phyloP scores from a whole-genome alignment of 129 eudicot species.

The Centella asiatica region DNA sequence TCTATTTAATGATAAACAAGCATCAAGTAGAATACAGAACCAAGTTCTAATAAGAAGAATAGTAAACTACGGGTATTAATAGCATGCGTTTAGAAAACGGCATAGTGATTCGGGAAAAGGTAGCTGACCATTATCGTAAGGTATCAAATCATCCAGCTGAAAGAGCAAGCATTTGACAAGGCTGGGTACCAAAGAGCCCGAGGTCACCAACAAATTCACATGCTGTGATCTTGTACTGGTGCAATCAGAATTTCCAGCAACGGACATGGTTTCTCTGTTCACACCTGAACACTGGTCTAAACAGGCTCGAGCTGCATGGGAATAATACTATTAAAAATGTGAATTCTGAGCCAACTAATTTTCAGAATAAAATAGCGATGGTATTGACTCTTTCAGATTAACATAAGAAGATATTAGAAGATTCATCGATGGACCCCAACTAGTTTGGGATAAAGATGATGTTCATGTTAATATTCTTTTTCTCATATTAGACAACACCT shows the following conservation, averaged over 20 bases:
- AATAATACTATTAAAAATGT: slow-evolving; percentile 6
- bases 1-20: background rate
- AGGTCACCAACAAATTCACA: slow-evolving; percentile 74
- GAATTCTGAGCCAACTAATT: background rate
- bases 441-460: no score
- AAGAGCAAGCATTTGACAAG: slow-evolving; percentile 85
- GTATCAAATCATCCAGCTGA: slow-evolving; percentile 63
- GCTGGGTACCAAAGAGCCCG: slow-evolving; percentile 91
- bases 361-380: background rate
- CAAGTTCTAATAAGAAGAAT: background rate
- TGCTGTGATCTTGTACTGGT: slow-evolving; percentile 30
- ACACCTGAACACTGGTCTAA: slow-evolving; percentile 68
- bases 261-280: slow-evolving; percentile 15
- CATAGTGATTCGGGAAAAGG: background rate
- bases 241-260: slow-evolving; percentile 13
- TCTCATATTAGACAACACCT: no score
- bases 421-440: no score
- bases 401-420: no score
- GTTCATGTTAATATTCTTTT: no score
- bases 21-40: background rate
- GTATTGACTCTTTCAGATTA: no score
- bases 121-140: slow-evolving; percentile 71
- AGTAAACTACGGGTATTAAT: background rate
- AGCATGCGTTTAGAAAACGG: background rate
- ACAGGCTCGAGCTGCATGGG: slow-evolving; percentile 61